These are phyloP conservation scores for Leptographium lundbergii DNA, from an alignment of 2,329 filamentous ascomycete genomes.

Conservation along the genomic window DNA sequence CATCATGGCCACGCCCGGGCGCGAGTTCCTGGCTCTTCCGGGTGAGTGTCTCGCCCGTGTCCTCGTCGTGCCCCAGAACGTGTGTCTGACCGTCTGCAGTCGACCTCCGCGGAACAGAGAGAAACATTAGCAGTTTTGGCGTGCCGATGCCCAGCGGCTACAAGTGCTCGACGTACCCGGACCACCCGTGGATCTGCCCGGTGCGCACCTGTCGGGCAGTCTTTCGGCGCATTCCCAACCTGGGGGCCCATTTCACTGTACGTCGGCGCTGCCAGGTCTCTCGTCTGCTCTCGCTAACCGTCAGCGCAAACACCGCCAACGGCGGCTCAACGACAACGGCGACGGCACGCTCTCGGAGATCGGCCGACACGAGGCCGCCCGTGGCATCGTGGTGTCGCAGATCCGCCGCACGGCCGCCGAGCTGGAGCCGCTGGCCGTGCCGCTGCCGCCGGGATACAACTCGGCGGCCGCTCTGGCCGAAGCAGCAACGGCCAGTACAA, in stretches of 20 bases:
- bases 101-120: neutral
- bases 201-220: constrained; percentile 13
- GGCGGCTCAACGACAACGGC: constrained; percentile 17
- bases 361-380: constrained; percentile 3
- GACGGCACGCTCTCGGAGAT: constrained; percentile 18
- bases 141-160: constrained; percentile 10
- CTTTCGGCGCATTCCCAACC: neutral
- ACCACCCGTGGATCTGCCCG: constrained; percentile 13
- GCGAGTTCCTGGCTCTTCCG: neutral
- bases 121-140: neutral
- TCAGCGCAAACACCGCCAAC: constrained; percentile 10
- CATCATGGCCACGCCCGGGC: neutral
- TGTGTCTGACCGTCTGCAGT: neutral
- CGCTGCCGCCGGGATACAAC: neutral
- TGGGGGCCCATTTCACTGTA: constrained; percentile 15
- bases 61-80: too few species aligned
- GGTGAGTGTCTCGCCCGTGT: neutral
- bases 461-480: neutral
- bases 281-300: neutral
- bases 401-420: constrained; percentile 6
- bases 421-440: constrained; percentile 6
- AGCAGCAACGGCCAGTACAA: too few species aligned
- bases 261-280: neutral
- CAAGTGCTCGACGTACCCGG: constrained; percentile 4
- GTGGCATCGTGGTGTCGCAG: constrained; percentile 14